Conservation (phyloP, 768 basidiomycete species). For the Termitomyces sp. region DNA sequence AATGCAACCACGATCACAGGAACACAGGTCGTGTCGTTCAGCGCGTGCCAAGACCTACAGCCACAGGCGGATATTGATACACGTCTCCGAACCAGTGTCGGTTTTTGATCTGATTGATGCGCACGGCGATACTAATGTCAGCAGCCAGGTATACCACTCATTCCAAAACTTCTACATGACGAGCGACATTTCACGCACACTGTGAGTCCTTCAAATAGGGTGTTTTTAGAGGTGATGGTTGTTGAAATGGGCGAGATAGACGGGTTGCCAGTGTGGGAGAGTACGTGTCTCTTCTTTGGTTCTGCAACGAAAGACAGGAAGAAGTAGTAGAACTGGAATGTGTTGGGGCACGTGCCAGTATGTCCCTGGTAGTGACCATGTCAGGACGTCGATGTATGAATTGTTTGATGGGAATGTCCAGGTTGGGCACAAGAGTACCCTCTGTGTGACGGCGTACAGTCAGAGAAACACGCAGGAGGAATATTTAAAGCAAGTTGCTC, state of each 20-base stretch:
- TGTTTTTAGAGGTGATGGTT: slow-evolving; percentile 26
- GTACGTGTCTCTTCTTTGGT: not conserved
- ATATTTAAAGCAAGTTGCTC: no score
- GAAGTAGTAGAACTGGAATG: not conserved
- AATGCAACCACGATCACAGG: not conserved
- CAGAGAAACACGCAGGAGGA: no score
- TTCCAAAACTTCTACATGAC: slow-evolving; percentile 5
- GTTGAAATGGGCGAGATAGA: slow-evolving; percentile 24
- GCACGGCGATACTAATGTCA: not conserved
- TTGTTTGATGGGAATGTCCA: no score
- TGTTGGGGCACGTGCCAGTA: no score
- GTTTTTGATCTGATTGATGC: no score
- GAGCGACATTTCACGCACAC: slow-evolving; percentile 16
- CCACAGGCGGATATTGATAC: not conserved
- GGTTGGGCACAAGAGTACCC: no score
- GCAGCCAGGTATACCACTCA: not conserved
- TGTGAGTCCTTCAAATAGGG: slow-evolving; percentile 33
- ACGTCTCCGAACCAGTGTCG: not conserved
- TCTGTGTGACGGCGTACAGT: no score
- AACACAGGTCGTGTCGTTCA: not conserved
- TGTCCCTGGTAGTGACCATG: not conserved
- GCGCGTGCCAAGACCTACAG: no score
- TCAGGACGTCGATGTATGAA: no score
- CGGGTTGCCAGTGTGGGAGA: not conserved
- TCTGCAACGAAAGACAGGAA: not conserved